Conservation (phyloP, 805 yeast species). For the Yarrowia sp. region DNA sequence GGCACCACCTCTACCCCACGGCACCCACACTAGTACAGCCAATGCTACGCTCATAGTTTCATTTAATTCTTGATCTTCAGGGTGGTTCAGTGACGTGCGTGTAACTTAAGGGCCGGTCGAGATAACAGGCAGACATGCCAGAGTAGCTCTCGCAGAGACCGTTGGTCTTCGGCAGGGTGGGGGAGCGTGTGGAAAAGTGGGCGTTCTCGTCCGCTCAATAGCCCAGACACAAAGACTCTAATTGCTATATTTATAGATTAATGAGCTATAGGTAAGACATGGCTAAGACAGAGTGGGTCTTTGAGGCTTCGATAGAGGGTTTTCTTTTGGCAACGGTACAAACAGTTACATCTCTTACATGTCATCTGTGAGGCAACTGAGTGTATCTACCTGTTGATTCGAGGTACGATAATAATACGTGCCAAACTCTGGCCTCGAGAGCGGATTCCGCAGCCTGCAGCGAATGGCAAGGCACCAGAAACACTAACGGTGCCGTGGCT, state of each 20-base stretch:
- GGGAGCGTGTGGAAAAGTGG: background rate
- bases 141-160: background rate
- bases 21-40: background rate
- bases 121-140: background rate
- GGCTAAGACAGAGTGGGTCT: background rate
- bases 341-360: background rate
- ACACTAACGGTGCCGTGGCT: too few species aligned
- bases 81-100: background rate
- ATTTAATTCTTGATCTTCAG: background rate
- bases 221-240: background rate
- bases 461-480: too few species aligned
- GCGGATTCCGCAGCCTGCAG: too few species aligned
- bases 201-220: background rate
- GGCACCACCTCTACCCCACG: background rate
- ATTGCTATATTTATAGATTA: background rate
- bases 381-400: background rate
- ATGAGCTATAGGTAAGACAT: background rate
- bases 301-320: background rate
- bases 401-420: too few species aligned
- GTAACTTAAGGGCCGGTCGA: background rate
- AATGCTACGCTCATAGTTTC: background rate
- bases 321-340: background rate
- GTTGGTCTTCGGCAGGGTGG: background rate
- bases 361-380: background rate
- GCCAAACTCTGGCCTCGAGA: too few species aligned